Base-by-base conservation (phyloP, 257 asterid species). In the Capsicum pubescens region DNA sequence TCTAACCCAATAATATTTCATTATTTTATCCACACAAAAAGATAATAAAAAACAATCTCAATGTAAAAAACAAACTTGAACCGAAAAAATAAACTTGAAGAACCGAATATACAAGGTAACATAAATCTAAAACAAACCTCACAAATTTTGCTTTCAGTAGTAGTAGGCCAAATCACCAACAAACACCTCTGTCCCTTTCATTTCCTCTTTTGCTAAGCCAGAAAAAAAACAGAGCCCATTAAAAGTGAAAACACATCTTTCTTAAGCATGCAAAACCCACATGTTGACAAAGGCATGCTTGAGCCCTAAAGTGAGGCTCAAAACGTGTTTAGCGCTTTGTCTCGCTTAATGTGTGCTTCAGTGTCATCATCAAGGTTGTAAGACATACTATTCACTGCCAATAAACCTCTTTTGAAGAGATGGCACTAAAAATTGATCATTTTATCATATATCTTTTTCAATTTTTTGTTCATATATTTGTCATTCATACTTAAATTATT, bases 161-260 rank as follows among this genome's bases (percentile, higher is more conserved):
- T 56, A 55, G 88, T 92, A 35, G 59, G 97, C 87, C 90, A 95
- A 89, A 80, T 98, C 99, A 66, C 98, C 99, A 87, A 95, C 93
- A 60, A 94, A 95, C 26, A 95, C 95, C 84, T 95, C 99, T 19
- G 92, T 72, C 72, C 97, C 95, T 88, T 85, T 88, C 44, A 81
- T 82, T 42, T 85, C 90, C 85, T 87, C 56, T 42, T 82, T 67
- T 82, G 84, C 50, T 15, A 16, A 52, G 36, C 50, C 54, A 66
- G 21, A 52, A 48, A 26, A 61, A 36, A 82, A 61, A 19, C 2
- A 52, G 5, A 66, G 42, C 17, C 66, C 61, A 63, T 66, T 50
- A 82, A 46, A 82, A 21, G 70, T 60, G 16, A 63, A 81, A 66
- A 54, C 48, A 26, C 35, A 9, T 26, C 48, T 60, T 44, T 79